Conservation (phyloP, 1,284 basidiomycete genomes). For the Amylostereum chailletii region DNA sequence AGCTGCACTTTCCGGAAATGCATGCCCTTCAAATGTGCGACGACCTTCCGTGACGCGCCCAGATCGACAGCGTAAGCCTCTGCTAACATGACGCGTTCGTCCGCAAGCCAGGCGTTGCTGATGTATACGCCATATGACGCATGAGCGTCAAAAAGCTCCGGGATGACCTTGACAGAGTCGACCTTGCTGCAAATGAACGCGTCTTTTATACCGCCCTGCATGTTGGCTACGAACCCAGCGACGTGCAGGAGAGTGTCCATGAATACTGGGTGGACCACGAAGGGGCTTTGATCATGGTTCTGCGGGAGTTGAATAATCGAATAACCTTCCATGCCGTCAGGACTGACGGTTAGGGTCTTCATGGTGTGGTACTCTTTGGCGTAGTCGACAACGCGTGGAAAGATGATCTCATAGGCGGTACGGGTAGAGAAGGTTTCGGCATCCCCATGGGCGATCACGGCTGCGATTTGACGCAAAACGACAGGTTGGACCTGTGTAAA, state of each 20-base stretch:
- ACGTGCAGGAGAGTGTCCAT: constrained; percentile 59
- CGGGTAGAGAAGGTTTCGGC: constrained; percentile 46
- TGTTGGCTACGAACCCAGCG: constrained; percentile 61
- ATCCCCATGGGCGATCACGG: constrained; percentile 20
- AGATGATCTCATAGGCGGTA: constrained; percentile 55
- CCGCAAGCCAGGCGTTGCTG: constrained; percentile 32
- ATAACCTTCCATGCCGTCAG: constrained; percentile 41
- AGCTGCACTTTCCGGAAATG: constrained; percentile 47
- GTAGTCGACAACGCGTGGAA: constrained; percentile 63
- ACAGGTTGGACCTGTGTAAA: constrained; percentile 28
- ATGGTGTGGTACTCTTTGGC: constrained; percentile 49
- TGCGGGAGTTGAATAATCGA: constrained; percentile 37
- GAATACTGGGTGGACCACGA: constrained; percentile 47
- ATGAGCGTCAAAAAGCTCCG: constrained; percentile 30
- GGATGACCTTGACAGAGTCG: constrained; percentile 35
- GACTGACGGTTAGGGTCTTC: constrained; percentile 38
- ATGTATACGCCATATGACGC: constrained; percentile 44
- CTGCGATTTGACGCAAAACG: constrained; percentile 25
- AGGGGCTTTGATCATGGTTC: constrained; percentile 23
- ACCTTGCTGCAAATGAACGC: constrained; percentile 57
- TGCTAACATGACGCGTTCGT: constrained; percentile 32
- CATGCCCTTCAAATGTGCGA: constrained; percentile 47
- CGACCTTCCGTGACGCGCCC: constrained; percentile 25
- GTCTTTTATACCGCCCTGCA: constrained; percentile 38
- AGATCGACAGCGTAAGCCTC: constrained; percentile 42